These are phyloP conservation scores for Graphiopsis chlorocephala DNA, from an alignment of 2,329 filamentous ascomycete genomes.

Conservation along the genomic window DNA sequence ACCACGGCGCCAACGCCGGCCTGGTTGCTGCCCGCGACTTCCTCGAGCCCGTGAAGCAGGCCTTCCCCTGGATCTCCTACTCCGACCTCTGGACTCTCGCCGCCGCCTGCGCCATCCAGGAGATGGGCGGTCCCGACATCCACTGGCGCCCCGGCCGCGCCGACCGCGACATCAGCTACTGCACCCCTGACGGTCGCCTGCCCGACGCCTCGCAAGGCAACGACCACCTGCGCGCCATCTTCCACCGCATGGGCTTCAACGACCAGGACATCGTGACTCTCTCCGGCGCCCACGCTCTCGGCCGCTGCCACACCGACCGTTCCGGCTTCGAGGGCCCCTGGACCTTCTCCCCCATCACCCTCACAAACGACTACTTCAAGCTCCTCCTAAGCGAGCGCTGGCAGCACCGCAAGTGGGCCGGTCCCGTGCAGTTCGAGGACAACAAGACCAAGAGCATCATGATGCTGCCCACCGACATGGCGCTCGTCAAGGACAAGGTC, in stretches of 20 bases:
- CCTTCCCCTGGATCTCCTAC: conserved; percentile 95
- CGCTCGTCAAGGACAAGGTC: conserved; percentile 80
- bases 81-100: conserved; percentile 95
- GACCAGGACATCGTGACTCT: conserved; percentile 90
- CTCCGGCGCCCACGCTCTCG: conserved; percentile 69
- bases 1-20: conserved; percentile 92
- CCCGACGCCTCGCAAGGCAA: conserved; percentile 77
- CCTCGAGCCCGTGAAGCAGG: conserved; percentile 82
- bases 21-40: conserved; percentile 84
- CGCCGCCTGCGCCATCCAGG: conserved; percentile 83
- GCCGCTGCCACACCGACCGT: conserved; percentile 85
- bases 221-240: conserved; percentile 85
- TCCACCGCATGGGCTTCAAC: conserved; percentile 95
- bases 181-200: conserved; percentile 89
- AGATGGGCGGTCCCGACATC: conserved; percentile 86
- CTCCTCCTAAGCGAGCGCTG: conserved; percentile 90
- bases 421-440: conserved; percentile 87
- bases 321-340: conserved; percentile 86
- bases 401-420: conserved; percentile 87
- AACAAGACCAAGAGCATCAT: conserved; percentile 82
- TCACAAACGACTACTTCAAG: conserved; percentile 94
- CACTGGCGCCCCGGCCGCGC: conserved; percentile 83
- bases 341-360: conserved; percentile 85
- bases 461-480: conserved; percentile 95
- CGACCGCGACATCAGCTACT: conserved; percentile 76